Base-by-base conservation (phyloP, 108 stramenopile genomes). In the Aurantiochytrium sp. region DNA sequence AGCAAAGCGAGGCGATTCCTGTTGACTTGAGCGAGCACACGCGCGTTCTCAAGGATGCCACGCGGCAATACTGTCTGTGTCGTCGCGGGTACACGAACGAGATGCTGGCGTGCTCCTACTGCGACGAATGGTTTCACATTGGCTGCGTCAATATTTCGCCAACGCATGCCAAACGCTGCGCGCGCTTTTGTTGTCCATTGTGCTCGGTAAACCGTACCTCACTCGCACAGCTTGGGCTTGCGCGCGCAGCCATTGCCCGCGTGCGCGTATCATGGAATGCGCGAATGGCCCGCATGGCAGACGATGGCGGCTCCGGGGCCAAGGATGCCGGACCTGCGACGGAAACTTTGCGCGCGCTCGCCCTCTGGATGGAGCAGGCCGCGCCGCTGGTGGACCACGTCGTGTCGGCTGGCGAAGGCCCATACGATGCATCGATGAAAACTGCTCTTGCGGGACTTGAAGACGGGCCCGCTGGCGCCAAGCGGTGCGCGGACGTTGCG, bases 41-140 rank as follows among this genome's bases (percentile, higher is more conserved):
- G n/a, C 76, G 51, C 10, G 45, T 83, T 12, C 51, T 83, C 16
- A 45, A 47, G 3, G 49, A 83, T 2, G 76, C 76, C 16, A 83
- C 76, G 49, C 76, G 76, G 10, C 43, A 45, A 28, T 83, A 83
- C 51, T 83, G 76, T 83, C 4, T 83, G 5, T 83, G 76, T 23
- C 45, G 76, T 12, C 76, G 23, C 12, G 76, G 49, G 18, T 83
- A 45, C 51, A 21, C 19, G 25, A 28, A 53, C 28, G 49, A 47
- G 12, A 83, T 83, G 76, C 76, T 83, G 19, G 51, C 19, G 12
- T 83, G 76, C 76, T 25, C 45, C 1, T 83, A 83, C 4, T 83
- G 76, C 28, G 76, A 53, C 18, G 76, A 83, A 23, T 83, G 76
- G 76, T 83, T 83, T 23, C 76, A 83, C 51, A 35, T 83, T 53